Percentiles rank a stretch among this genome's conserved stretches.
Evolutionary conservation across 2,329 filamentous ascomycete genomes (phyloP).

Genomic region (Aphanocladium album): DNA sequence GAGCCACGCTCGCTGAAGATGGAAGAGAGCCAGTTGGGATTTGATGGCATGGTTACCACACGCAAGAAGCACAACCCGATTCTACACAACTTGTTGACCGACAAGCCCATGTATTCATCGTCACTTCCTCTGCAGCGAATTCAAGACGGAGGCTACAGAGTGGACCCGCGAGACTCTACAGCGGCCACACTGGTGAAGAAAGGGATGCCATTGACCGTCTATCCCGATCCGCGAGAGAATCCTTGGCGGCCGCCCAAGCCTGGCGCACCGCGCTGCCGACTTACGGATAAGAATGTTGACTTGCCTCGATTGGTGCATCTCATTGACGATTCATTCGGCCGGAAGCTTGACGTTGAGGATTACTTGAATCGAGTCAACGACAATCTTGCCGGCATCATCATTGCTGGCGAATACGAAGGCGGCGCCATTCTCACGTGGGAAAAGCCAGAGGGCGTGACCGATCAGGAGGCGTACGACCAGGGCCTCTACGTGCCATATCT

Average conservation of each 20-base stretch:
- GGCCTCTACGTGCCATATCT: conserved; percentile 81
- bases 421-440: conserved; percentile 96
- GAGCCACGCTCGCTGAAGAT: conserved; percentile 32
- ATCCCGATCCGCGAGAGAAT: conserved; percentile 65
- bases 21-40: conserved; percentile 49
- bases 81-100: conserved; percentile 92
- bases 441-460: conserved; percentile 55
- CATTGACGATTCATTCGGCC: conserved; percentile 89
- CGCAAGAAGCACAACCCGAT: conserved; percentile 68
- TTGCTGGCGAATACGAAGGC: conserved; percentile 94
- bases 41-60: conserved; percentile 49
- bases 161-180: conserved; percentile 19
- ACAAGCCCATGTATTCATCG: conserved; percentile 88
- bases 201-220: conserved; percentile 82
- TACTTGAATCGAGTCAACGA: conserved; percentile 78
- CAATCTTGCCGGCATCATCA: conserved; percentile 83
- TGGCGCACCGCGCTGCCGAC: conserved; percentile 55
- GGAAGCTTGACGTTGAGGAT: conserved; percentile 75
- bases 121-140: conserved; percentile 75
- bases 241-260: conserved; percentile 65
- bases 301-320: conserved; percentile 75
- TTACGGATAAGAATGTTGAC: conserved; percentile 79
- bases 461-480: conserved; percentile 48
- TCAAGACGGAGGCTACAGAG: conserved; percentile 30
- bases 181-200: conserved; percentile 81